Conservation (phyloP, 2,329 filamentous ascomycete genomes). For the Kalmusia sp. region DNA sequence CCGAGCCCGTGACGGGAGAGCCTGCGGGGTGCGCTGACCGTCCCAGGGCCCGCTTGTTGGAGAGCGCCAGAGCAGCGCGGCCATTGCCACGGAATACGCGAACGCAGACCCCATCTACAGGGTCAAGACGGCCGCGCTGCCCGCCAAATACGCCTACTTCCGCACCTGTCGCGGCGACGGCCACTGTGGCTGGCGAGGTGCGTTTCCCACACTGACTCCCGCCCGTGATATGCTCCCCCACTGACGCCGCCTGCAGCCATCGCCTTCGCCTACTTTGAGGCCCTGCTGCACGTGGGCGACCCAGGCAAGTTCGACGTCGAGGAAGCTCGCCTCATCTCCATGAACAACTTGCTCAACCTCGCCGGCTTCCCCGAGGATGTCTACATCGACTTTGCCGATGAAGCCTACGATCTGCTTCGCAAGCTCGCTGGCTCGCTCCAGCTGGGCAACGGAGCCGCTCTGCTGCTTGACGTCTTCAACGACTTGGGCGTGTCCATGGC, state of each 20-base stretch:
- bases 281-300: conserved; percentile 73
- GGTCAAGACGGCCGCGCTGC: conserved; percentile 84
- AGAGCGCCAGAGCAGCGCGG: conserved; percentile 75
- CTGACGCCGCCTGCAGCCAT: conserved; percentile 68
- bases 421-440: conserved; percentile 67
- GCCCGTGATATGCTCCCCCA: too few relatives aligned
- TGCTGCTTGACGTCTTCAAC: conserved; percentile 76
- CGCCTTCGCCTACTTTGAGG: conserved; percentile 92
- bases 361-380: conserved; percentile 73
- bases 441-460: conserved; percentile 55
- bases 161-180: conserved; percentile 90
- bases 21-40: conserved; percentile 24
- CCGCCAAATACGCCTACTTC: conserved; percentile 84
- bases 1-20: conserved; percentile 5
- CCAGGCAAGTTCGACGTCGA: conserved; percentile 72
- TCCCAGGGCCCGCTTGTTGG: conserved; percentile 82
- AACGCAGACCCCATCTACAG: conserved; percentile 85
- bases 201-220: conserved; percentile 48
- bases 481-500: conserved; percentile 69
- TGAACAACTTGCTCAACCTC: conserved; percentile 73
- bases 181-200: conserved; percentile 98
- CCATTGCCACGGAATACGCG: conserved; percentile 84
- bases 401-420: conserved; percentile 72
- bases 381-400: conserved; percentile 84
- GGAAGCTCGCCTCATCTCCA: conserved; percentile 71